Evolutionary conservation across 768 basidiomycete genomes (phyloP).

Genomic region (Xanthoconium stramineum): DNA sequence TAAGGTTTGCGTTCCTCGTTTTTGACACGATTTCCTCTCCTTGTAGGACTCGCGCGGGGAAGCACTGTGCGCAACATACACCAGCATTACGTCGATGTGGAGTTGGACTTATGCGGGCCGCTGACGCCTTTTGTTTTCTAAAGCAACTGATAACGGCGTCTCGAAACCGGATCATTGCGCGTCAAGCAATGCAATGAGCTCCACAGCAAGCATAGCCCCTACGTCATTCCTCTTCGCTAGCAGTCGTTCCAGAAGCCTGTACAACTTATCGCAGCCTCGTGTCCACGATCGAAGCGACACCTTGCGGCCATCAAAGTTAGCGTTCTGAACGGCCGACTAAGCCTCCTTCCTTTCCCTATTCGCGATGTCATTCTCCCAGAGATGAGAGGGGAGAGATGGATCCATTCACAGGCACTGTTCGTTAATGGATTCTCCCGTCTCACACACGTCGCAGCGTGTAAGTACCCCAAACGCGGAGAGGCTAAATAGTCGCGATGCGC

Average conservation of each 20-base stretch:
- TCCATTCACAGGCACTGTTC: slow-evolving; percentile 20
- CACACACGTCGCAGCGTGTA: slow-evolving; percentile 4
- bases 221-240: neutral
- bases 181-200: neutral
- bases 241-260: slow-evolving; percentile 3
- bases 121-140: neutral
- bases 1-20: too few relatives aligned
- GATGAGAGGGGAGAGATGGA: slow-evolving; percentile 4
- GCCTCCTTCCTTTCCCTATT: slow-evolving; percentile 3
- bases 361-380: slow-evolving; percentile 2
- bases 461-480: slow-evolving; percentile 8
- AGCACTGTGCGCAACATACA: too few relatives aligned
- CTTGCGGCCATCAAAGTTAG: neutral
- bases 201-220: slow-evolving; percentile 9
- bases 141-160: neutral
- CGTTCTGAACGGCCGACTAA: neutral
- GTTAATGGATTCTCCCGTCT: slow-evolving; percentile 18
- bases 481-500: neutral
- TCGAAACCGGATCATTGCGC: neutral
- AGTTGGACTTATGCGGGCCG: neutral
- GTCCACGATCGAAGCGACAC: slow-evolving; percentile 8
- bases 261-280: slow-evolving; percentile 13
- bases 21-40: too few relatives aligned
- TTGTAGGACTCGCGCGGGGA: too few relatives aligned
- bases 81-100: too few relatives aligned